phyloP scores from a whole-genome alignment of 345 rosid species.

The Litchi chinensis region DNA sequence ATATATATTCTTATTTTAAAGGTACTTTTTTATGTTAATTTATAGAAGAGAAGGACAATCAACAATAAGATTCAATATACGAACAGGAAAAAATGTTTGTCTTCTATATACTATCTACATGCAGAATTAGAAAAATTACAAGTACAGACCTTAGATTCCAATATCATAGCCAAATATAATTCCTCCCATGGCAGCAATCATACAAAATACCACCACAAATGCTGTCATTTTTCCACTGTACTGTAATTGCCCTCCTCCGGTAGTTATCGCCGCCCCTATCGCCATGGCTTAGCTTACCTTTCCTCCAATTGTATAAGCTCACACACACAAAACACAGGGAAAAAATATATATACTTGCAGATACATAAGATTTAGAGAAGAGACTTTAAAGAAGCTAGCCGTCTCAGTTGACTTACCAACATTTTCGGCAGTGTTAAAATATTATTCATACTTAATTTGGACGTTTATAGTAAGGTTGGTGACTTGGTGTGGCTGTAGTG shows the following conservation, averaged over 20 bases:
- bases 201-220: conserved; percentile 69
- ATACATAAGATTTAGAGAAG: no score
- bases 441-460: not conserved
- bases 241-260: conserved; percentile 24
- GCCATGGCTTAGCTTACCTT: conserved; percentile 42
- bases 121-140: no score
- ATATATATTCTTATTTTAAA: no score
- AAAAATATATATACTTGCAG: no score
- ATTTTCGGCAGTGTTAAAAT: not conserved
- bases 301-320: not conserved
- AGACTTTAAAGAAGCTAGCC: not conserved
- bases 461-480: no score
- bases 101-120: no score
- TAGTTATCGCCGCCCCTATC: conserved; percentile 30
- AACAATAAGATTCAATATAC: not conserved
- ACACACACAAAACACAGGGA: not conserved
- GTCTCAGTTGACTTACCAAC: conserved; percentile 17
- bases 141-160: conserved; percentile 65
- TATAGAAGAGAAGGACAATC: no score
- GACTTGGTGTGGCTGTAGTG: not conserved
- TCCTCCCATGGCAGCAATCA: conserved; percentile 93
- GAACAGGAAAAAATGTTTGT: not conserved
- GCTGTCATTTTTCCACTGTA: conserved; percentile 57
- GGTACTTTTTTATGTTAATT: no score
- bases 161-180: conserved; percentile 86